Percentiles rank a stretch among this genome's conserved stretches.
These are phyloP conservation scores for Nasturtium officinale DNA, from an alignment of 345 rosid species.

Conservation along the genomic window DNA sequence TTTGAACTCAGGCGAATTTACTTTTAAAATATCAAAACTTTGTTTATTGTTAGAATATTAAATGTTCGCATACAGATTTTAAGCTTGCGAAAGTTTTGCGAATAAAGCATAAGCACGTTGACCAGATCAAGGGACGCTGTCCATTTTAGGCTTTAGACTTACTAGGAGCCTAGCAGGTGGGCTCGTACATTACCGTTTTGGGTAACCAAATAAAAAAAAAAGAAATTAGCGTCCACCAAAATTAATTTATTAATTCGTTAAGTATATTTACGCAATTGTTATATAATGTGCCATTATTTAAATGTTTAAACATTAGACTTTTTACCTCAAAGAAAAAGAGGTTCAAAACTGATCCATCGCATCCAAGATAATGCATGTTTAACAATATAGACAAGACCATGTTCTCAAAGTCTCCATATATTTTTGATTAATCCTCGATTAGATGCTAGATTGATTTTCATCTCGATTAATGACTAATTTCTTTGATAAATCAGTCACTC, in stretches of 20 bases:
- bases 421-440: no score
- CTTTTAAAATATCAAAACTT: background rate
- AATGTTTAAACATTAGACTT: conserved; percentile 8
- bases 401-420: no score
- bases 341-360: conserved; percentile 4
- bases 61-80: background rate
- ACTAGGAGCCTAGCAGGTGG: background rate
- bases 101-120: background rate
- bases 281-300: background rate
- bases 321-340: background rate
- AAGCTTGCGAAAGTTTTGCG: background rate
- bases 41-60: no score
- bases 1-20: background rate
- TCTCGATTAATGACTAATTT: no score
- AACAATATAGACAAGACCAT: no score
- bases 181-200: conserved; percentile 8
- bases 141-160: conserved; percentile 1
- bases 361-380: conserved; percentile 3
- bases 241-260: background rate
- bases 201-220: background rate
- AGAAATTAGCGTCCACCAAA: background rate
- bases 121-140: background rate
- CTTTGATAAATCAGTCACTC: no score
- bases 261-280: background rate
- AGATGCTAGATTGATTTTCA: no score